These are phyloP conservation scores for Cryptococcus amylolentus DNA, from an alignment of 1,284 basidiomycete species.

Conservation along the genomic window DNA sequence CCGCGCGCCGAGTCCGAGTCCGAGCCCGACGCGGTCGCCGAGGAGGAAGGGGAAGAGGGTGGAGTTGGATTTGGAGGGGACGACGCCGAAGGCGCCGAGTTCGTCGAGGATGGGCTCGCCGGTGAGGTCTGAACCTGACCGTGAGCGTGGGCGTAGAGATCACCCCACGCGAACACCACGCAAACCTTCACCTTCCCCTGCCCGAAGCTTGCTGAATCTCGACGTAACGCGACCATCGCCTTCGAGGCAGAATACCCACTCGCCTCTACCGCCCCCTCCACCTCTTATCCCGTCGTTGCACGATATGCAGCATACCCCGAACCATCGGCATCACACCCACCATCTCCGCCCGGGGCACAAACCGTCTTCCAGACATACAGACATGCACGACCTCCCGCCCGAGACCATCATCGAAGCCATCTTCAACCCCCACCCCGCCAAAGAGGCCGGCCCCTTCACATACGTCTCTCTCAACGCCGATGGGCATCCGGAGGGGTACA, in stretches of 20 bases:
- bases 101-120: not conserved
- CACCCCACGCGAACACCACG: not conserved
- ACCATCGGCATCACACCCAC: constrained; percentile 17
- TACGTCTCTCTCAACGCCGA: constrained; percentile 17
- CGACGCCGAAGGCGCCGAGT: not conserved
- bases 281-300: not conserved
- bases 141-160: not conserved
- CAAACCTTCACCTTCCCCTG: too few species aligned
- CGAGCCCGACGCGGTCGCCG: too few species aligned
- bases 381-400: constrained; percentile 27
- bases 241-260: not conserved
- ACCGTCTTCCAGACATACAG: not conserved
- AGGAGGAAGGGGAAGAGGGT: too few species aligned
- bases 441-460: constrained; percentile 38
- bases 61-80: too few species aligned
- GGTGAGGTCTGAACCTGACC: not conserved
- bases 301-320: constrained; percentile 8
- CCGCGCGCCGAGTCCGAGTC: constrained; percentile 3
- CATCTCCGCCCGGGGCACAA: constrained; percentile 1
- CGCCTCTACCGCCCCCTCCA: not conserved
- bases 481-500: constrained; percentile 4
- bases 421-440: constrained; percentile 39
- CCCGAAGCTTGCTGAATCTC: not conserved
- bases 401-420: constrained; percentile 42
- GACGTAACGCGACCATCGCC: not conserved